A percentile compares a stretch with the other conserved stretches of the same genome.
Conservation (phyloP, 352 stramenopile genomes). For the Phytophthora tubulina region DNA sequence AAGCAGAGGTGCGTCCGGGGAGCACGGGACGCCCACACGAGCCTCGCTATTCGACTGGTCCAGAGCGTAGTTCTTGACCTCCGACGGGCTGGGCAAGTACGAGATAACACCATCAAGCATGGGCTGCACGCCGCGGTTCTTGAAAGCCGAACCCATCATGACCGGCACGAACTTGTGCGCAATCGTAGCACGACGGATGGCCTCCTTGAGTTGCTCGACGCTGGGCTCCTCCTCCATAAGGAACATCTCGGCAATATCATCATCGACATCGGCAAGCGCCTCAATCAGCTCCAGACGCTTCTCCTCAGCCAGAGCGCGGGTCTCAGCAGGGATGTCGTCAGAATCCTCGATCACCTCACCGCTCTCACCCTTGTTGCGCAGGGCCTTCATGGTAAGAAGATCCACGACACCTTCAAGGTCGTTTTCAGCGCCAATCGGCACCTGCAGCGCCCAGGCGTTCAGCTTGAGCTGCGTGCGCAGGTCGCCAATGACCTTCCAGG, state of each 20-base stretch:
- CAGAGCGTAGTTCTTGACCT: slow-evolving; percentile 97
- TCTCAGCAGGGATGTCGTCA: slow-evolving; percentile 91
- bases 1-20: slow-evolving; percentile 92
- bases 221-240: slow-evolving; percentile 97
- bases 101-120: slow-evolving; percentile 98
- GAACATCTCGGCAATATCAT: slow-evolving; percentile 99
- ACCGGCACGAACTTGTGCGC: slow-evolving; percentile 99
- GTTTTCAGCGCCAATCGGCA: slow-evolving; percentile 98
- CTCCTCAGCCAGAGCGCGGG: slow-evolving; percentile 87
- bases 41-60: slow-evolving; percentile 95
- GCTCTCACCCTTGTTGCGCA: slow-evolving; percentile 94
- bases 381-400: slow-evolving; percentile 92
- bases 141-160: slow-evolving; percentile 98
- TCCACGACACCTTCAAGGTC: slow-evolving; percentile 97
- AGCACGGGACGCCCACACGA: slow-evolving; percentile 88
- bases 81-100: slow-evolving; percentile 96
- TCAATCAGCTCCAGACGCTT: slow-evolving; percentile 96
- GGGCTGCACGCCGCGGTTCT: slow-evolving; percentile 99
- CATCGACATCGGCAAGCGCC: slow-evolving; percentile 96
- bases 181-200: slow-evolving; percentile 96
- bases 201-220: slow-evolving; percentile 91
- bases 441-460: slow-evolving; percentile 96
- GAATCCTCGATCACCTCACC: slow-evolving; percentile 89
- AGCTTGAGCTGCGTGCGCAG: slow-evolving; percentile 97
- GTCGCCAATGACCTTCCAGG: slow-evolving; percentile 95